Evolutionary conservation across 208 protist species (phyloP).

Genomic region (Trypanosoma melophagium): DNA sequence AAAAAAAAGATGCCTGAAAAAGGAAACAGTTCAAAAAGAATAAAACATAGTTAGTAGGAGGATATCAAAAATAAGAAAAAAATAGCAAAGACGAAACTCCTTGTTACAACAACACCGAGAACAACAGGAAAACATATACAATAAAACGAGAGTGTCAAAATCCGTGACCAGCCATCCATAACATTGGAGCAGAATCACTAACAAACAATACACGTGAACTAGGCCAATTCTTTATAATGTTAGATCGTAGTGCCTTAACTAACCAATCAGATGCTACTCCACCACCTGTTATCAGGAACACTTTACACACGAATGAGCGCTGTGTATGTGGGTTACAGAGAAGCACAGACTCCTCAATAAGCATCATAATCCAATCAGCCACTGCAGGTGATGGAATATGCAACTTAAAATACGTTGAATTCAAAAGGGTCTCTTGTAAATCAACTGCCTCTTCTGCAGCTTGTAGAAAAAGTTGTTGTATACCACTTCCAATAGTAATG

Average conservation of each 20-base stretch:
- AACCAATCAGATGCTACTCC: neutral
- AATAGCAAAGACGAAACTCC: neutral
- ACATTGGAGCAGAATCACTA: neutral
- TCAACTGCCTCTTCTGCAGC: neutral
- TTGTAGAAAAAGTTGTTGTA: neutral
- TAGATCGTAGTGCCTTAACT: neutral
- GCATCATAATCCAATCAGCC: slow-evolving; percentile 2
- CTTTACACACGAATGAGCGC: neutral
- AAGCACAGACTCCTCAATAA: slow-evolving; percentile 10
- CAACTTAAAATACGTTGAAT: neutral
- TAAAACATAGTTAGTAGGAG: neutral
- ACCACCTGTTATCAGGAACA: slow-evolving; percentile 17
- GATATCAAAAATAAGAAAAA: slow-evolving; percentile 1
- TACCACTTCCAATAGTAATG: slow-evolving; percentile 7
- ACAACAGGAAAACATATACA: no score
- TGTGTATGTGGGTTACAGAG: slow-evolving; percentile 18
- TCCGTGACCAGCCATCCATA: neutral
- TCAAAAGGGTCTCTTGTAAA: neutral
- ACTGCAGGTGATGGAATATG: neutral
- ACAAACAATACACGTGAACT: slow-evolving; percentile 2
- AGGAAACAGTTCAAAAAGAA: neutral
- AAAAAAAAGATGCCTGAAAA: neutral
- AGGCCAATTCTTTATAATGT: slow-evolving; percentile 1
- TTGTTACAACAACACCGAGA: neutral
- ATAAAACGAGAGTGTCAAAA: no score